phyloP scores from a whole-genome alignment of 345 rosid species.

The Salix udensis region DNA sequence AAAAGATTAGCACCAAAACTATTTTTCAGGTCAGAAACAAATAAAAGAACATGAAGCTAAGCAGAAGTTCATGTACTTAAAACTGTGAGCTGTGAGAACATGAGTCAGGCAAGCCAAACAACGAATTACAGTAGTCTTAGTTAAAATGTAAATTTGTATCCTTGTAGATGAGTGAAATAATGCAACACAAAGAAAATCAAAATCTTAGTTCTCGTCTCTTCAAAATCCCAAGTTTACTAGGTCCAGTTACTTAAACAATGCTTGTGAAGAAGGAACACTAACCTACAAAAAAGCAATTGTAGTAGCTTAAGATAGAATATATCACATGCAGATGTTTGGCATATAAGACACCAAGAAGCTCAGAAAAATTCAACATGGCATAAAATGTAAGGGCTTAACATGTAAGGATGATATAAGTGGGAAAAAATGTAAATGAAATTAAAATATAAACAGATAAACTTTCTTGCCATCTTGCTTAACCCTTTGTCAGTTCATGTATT shows the following conservation, averaged over 20 bases:
- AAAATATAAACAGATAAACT: neutral
- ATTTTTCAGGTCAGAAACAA: neutral
- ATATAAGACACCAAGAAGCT: neutral
- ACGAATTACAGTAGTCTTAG: neutral
- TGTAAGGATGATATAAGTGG: neutral
- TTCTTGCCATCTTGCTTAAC: neutral
- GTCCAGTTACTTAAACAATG: too few species aligned
- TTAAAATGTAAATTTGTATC: neutral
- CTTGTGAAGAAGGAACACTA: too few species aligned
- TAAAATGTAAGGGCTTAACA: neutral
- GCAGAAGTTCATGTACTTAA: neutral
- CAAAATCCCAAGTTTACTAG: too few species aligned
- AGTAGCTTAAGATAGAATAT: too few species aligned
- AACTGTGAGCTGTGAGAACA: neutral
- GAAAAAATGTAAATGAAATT: neutral
- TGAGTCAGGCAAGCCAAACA: neutral
- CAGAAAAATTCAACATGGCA: neutral
- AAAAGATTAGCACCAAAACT: conserved; percentile 7
- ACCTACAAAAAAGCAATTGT: too few species aligned
- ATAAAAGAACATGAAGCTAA: neutral
- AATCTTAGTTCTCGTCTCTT: too few species aligned
- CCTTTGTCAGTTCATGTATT: conserved; percentile 3
- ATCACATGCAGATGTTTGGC: too few species aligned
- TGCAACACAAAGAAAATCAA: too few species aligned
- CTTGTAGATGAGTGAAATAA: too few species aligned